Conservation (phyloP, 1,284 basidiomycete species). For the Apiotrichum gamsii region DNA sequence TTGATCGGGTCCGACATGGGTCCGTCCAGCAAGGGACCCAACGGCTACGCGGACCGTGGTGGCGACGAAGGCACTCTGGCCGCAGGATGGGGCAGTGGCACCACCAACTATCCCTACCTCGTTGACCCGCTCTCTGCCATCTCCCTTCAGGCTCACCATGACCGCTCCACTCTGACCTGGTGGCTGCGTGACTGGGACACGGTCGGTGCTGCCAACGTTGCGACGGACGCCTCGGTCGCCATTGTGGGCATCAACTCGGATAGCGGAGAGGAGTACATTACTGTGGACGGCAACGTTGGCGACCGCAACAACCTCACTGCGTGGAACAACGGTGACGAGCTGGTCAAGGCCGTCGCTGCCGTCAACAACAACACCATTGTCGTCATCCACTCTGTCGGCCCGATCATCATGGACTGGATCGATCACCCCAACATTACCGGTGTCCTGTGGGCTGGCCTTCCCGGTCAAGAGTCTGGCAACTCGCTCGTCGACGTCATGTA, state of each 20-base stretch:
- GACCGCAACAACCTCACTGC: slow-evolving; percentile 75
- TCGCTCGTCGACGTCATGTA: slow-evolving; percentile 58
- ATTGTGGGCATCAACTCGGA: slow-evolving; percentile 63
- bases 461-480: slow-evolving; percentile 73
- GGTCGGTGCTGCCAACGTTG: slow-evolving; percentile 52
- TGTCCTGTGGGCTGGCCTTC: slow-evolving; percentile 46
- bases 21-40: slow-evolving; percentile 62
- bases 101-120: slow-evolving; percentile 51
- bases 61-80: slow-evolving; percentile 58
- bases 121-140: slow-evolving; percentile 62
- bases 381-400: slow-evolving; percentile 69
- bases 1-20: slow-evolving; percentile 67
- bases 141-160: slow-evolving; percentile 53
- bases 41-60: slow-evolving; percentile 60
- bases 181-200: slow-evolving; percentile 61
- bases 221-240: slow-evolving; percentile 55
- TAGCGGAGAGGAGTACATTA: slow-evolving; percentile 70
- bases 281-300: slow-evolving; percentile 56
- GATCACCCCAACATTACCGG: slow-evolving; percentile 59
- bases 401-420: slow-evolving; percentile 71
- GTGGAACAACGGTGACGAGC: slow-evolving; percentile 65
- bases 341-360: slow-evolving; percentile 44
- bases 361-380: slow-evolving; percentile 67
- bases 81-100: slow-evolving; percentile 75
- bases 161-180: slow-evolving; percentile 52